Percentiles rank a stretch among this genome's conserved stretches.
phyloP scores from a whole-genome alignment of 768 basidiomycete genomes.

The Leccinum olivaceopallidum region DNA sequence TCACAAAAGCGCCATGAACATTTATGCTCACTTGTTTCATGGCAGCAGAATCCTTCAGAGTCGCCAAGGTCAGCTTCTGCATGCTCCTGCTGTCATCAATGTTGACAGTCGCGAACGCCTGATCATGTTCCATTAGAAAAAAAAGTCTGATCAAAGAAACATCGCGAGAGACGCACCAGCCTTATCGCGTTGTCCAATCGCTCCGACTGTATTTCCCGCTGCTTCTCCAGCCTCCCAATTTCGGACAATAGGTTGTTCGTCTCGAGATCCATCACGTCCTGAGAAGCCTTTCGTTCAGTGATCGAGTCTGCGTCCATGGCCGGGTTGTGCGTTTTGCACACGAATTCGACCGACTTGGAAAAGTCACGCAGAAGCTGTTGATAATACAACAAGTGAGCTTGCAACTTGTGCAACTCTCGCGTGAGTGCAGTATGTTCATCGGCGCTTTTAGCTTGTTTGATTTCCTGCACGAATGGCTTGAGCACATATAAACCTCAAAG shows the following conservation, averaged over 20 bases:
- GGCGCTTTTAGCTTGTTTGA: conserved; percentile 28
- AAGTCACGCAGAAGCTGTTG: conserved; percentile 56
- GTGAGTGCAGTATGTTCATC: conserved; percentile 42
- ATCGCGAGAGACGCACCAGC: conserved; percentile 22
- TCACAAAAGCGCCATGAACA: no score
- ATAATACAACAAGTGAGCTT: conserved; percentile 59
- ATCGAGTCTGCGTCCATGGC: conserved; percentile 36
- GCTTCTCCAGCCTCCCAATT: conserved; percentile 40
- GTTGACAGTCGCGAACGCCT: conserved; percentile 64
- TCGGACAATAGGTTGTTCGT: conserved; percentile 37
- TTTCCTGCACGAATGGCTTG: conserved; percentile 39
- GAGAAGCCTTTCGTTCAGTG: conserved; percentile 10
- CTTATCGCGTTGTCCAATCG: conserved; percentile 35
- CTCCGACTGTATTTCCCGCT: conserved; percentile 28
- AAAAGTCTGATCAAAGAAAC: not conserved
- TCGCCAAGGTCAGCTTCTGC: conserved; percentile 49
- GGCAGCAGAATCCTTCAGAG: conserved; percentile 42
- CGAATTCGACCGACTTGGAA: conserved; percentile 49
- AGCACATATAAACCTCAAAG: not conserved
- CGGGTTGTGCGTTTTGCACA: conserved; percentile 50
- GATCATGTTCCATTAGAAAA: conserved; percentile 1
- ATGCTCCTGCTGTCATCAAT: conserved; percentile 57
- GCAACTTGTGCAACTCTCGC: conserved; percentile 54
- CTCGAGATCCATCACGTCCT: conserved; percentile 18
- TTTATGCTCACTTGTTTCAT: conserved; percentile 33